Evolutionary conservation across 768 basidiomycete genomes (phyloP).

Genomic region (Ramaria sp.): DNA sequence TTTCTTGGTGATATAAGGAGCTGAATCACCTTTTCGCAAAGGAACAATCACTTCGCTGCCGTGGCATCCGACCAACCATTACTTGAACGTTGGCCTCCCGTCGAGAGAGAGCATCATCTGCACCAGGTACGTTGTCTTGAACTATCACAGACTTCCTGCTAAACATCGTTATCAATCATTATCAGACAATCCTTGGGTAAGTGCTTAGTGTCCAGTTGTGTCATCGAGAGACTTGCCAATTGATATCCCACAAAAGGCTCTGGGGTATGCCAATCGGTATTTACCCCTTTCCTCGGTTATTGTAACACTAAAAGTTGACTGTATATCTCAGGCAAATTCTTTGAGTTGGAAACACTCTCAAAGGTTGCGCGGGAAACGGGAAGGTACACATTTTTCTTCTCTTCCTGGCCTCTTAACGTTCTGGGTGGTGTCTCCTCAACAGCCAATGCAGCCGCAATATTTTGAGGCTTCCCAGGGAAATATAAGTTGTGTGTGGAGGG

Average conservation of each 20-base stretch:
- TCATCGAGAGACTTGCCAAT: neutral
- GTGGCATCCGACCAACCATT: conserved; percentile 58
- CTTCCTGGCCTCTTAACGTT: conserved; percentile 64
- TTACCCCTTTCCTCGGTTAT: neutral
- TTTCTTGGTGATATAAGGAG: neutral
- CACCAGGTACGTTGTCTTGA: neutral
- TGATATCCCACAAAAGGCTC: conserved; percentile 26
- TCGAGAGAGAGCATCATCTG: neutral
- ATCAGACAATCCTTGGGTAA: conserved; percentile 53
- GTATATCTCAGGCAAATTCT: conserved; percentile 54
- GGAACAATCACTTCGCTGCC: conserved; percentile 68
- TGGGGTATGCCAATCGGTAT: conserved; percentile 69
- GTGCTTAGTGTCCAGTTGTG: conserved; percentile 14
- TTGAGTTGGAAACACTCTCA: conserved; percentile 57
- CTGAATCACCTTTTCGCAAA: conserved; percentile 14
- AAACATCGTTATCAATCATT: neutral
- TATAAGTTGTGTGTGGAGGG: no score
- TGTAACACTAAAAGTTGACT: neutral
- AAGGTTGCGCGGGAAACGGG: conserved; percentile 43
- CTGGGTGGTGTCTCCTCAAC: conserved; percentile 62
- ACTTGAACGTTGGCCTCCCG: conserved; percentile 36
- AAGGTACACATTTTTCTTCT: conserved; percentile 66
- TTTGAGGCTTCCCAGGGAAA: conserved; percentile 1
- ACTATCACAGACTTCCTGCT: neutral
- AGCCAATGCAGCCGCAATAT: conserved; percentile 56